Conservation (phyloP, 106 monocot species). For the Chionographis japonica region DNA sequence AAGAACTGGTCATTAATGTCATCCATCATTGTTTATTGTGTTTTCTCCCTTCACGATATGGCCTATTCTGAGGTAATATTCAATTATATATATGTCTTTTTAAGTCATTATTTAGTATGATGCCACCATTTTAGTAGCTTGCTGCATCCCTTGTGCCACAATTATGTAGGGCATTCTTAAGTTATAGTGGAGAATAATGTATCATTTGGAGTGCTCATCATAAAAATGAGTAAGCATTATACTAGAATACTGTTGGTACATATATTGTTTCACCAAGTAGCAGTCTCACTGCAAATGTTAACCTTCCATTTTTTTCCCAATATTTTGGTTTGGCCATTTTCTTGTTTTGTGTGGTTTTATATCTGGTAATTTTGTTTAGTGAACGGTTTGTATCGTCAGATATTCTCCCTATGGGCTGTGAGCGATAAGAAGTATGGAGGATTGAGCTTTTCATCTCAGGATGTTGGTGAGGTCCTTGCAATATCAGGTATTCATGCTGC, state of each 20-base stretch:
- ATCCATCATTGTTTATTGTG: constrained; percentile 49
- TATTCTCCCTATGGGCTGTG: constrained; percentile 67
- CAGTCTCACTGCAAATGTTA: too few species aligned
- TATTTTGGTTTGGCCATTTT: background rate
- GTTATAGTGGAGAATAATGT: too few species aligned
- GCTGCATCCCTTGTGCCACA: too few species aligned
- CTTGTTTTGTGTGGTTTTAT: too few species aligned
- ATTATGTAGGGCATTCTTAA: too few species aligned
- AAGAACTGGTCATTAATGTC: constrained; percentile 79
- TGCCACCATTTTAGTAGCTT: too few species aligned
- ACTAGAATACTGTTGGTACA: too few species aligned
- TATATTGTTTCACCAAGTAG: too few species aligned
- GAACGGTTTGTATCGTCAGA: constrained; percentile 15
- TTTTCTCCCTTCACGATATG: constrained; percentile 75
- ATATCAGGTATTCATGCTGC: constrained; percentile 34
- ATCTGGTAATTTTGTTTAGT: background rate
- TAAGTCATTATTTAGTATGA: background rate
- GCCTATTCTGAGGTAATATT: constrained; percentile 67
- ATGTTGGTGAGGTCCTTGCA: constrained; percentile 55
- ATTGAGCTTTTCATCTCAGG: constrained; percentile 46
- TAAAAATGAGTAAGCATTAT: too few species aligned
- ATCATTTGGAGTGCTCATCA: too few species aligned
- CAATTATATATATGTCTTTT: background rate
- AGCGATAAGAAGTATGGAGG: constrained; percentile 53
- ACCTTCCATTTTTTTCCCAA: background rate